phyloP scores from a whole-genome alignment of 2,329 filamentous ascomycete genomes.

The Epichloe festucae region DNA sequence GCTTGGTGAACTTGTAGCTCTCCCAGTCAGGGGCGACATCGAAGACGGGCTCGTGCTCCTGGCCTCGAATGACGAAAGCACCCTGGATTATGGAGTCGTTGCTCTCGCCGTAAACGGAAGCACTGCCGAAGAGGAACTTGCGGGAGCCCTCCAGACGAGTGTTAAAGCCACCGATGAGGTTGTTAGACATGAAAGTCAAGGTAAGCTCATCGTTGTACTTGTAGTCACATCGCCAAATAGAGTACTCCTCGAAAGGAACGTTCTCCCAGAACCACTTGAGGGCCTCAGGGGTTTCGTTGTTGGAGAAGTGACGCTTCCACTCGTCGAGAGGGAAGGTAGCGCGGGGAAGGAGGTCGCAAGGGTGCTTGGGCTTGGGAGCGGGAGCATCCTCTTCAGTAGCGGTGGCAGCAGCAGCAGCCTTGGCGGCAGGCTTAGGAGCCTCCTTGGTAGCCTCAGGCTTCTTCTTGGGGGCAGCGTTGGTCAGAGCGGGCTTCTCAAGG shows the following conservation, averaged over 20 bases:
- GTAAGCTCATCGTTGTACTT: conserved; percentile 99
- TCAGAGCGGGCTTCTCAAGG: conserved; percentile 68
- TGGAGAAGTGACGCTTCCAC: conserved; percentile 98
- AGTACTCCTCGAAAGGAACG: conserved; percentile 88
- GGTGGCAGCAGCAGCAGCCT: conserved; percentile 16
- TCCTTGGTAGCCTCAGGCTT: conserved; percentile 60
- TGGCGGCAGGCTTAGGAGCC: conserved; percentile 46
- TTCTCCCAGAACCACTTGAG: conserved; percentile 99
- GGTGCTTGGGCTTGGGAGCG: conserved; percentile 90
- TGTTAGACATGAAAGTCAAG: conserved; percentile 96
- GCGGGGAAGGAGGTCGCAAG: conserved; percentile 71
- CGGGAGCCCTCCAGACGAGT: conserved; percentile 90
- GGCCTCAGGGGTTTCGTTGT: conserved; percentile 74
- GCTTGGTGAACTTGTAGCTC: conserved; percentile 93
- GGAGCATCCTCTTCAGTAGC: conserved; percentile 29
- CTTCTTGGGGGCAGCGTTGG: conserved; percentile 61
- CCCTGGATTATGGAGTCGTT: conserved; percentile 86
- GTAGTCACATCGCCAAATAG: conserved; percentile 87
- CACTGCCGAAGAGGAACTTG: conserved; percentile 92
- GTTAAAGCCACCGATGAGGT: conserved; percentile 97
- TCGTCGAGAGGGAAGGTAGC: conserved; percentile 80
- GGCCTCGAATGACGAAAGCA: conserved; percentile 88
- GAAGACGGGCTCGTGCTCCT: conserved; percentile 76
- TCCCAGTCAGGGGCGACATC: conserved; percentile 96
- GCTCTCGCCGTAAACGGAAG: conserved; percentile 77